Percentiles rank a stretch among this genome's conserved stretches.
Evolutionary conservation across 2,329 filamentous ascomycete species (phyloP).

Genomic region (Aspergillus nomiae): DNA sequence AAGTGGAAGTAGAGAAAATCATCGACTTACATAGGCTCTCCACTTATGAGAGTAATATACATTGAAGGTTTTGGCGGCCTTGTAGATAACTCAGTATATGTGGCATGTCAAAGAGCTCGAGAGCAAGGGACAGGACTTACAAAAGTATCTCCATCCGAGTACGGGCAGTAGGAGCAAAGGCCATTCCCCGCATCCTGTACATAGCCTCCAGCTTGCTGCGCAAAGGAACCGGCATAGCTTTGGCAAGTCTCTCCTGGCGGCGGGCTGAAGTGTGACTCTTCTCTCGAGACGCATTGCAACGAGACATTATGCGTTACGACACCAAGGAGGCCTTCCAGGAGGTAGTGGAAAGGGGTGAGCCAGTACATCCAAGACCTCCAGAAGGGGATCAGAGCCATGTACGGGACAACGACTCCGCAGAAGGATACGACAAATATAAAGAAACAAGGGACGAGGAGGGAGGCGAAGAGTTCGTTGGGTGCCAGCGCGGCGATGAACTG

Average conservation of each 20-base stretch:
- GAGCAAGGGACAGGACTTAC: slow-evolving; percentile 33
- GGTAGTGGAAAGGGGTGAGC: slow-evolving; percentile 68
- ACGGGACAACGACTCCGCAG: slow-evolving; percentile 74
- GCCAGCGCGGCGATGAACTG: slow-evolving; percentile 68
- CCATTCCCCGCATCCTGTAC: slow-evolving; percentile 58
- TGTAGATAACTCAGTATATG: neutral
- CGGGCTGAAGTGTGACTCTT: slow-evolving; percentile 62
- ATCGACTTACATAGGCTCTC: slow-evolving; percentile 58
- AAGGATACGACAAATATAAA: slow-evolving; percentile 72
- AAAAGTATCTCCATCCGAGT: slow-evolving; percentile 62
- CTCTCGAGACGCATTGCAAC: slow-evolving; percentile 57
- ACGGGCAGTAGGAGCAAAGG: slow-evolving; percentile 67
- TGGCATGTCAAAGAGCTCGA: no score
- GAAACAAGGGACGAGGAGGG: slow-evolving; percentile 67
- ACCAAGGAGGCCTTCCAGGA: slow-evolving; percentile 64
- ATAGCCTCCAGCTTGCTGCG: slow-evolving; percentile 60
- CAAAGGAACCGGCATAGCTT: slow-evolving; percentile 59
- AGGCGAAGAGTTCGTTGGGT: slow-evolving; percentile 68
- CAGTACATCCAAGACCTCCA: slow-evolving; percentile 70
- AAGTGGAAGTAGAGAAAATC: neutral
- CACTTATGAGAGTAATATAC: slow-evolving; percentile 64
- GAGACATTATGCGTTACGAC: slow-evolving; percentile 57
- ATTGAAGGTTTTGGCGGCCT: slow-evolving; percentile 54
- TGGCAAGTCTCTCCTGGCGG: slow-evolving; percentile 63
- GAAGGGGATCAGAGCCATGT: slow-evolving; percentile 62